Percentiles rank a stretch among this genome's conserved stretches.
phyloP scores from a whole-genome alignment of 768 basidiomycete species.

The Termitomyces sp. region DNA sequence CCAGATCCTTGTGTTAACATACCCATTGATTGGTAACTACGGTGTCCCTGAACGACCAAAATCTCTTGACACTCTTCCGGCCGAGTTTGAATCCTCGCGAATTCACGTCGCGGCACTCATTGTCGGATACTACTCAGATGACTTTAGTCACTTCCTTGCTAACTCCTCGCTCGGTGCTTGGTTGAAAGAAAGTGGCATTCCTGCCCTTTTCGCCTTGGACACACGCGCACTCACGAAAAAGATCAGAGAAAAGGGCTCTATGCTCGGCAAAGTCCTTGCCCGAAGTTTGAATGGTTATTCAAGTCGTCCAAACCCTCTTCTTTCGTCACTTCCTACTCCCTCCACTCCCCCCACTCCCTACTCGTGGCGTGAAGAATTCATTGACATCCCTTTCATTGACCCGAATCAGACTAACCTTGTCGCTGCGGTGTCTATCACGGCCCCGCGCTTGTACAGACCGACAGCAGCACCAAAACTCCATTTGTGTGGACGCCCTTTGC shows the following conservation, averaged over 20 bases:
- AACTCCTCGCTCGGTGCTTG: slow-evolving; percentile 81
- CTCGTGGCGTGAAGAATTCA: slow-evolving; percentile 80
- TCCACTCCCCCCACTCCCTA: slow-evolving; percentile 48
- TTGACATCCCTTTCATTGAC: slow-evolving; percentile 79
- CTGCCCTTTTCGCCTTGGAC: slow-evolving; percentile 94
- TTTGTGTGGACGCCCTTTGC: slow-evolving; percentile 73
- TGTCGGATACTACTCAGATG: slow-evolving; percentile 89
- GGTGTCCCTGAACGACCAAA: slow-evolving; percentile 78
- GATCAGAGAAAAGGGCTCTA: slow-evolving; percentile 90
- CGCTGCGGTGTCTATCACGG: slow-evolving; percentile 73
- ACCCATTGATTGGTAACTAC: slow-evolving; percentile 96
- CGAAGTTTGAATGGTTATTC: slow-evolving; percentile 43
- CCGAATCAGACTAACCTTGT: slow-evolving; percentile 91
- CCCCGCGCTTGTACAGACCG: slow-evolving; percentile 67
- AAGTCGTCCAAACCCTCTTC: slow-evolving; percentile 30
- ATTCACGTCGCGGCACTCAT: slow-evolving; percentile 92
- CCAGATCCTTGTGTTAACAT: slow-evolving; percentile 95
- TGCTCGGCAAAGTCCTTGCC: slow-evolving; percentile 82
- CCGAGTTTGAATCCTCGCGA: slow-evolving; percentile 89
- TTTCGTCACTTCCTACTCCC: slow-evolving; percentile 31
- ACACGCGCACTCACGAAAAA: slow-evolving; percentile 96
- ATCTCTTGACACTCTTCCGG: slow-evolving; percentile 51
- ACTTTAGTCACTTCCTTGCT: slow-evolving; percentile 94
- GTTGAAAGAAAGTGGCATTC: slow-evolving; percentile 93
- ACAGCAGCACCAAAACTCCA: slow-evolving; percentile 53